Conservation (phyloP, 2,329 filamentous ascomycete genomes). For the Chrysoporthe deuterocubensis region DNA sequence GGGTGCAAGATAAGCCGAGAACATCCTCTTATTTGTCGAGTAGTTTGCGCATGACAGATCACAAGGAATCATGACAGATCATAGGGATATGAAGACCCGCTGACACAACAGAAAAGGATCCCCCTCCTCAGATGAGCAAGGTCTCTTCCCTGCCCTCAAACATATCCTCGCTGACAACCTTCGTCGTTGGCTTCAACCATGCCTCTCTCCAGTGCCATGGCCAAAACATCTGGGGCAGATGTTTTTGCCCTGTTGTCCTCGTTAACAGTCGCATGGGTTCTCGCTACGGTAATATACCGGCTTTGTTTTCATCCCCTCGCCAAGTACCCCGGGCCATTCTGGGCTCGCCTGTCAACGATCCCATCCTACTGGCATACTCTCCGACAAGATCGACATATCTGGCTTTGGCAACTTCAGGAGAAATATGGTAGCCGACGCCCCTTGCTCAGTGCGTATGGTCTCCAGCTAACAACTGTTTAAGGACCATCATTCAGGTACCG, state of each 20-base stretch:
- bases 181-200: background rate
- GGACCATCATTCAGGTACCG: slow-evolving; percentile 22
- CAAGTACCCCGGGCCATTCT: slow-evolving; percentile 25
- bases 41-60: background rate
- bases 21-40: background rate
- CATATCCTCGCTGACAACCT: background rate
- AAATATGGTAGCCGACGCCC: slow-evolving; percentile 15
- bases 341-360: slow-evolving; percentile 22
- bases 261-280: slow-evolving; percentile 8
- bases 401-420: slow-evolving; percentile 20
- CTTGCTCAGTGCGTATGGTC: background rate
- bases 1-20: background rate
- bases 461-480: background rate
- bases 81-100: background rate
- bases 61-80: background rate
- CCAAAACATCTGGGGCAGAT: background rate
- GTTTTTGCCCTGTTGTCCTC: slow-evolving; percentile 11
- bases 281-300: slow-evolving; percentile 21
- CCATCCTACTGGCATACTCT: slow-evolving; percentile 23
- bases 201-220: background rate
- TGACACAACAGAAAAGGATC: background rate
- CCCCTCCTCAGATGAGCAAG: background rate
- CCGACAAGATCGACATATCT: slow-evolving; percentile 22
- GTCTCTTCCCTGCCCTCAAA: background rate
- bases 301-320: slow-evolving; percentile 24